Percentiles rank a stretch among this genome's conserved stretches.
Evolutionary conservation across 768 basidiomycete species (phyloP).

Genomic region (Krasilnikovozyma curviuscula): DNA sequence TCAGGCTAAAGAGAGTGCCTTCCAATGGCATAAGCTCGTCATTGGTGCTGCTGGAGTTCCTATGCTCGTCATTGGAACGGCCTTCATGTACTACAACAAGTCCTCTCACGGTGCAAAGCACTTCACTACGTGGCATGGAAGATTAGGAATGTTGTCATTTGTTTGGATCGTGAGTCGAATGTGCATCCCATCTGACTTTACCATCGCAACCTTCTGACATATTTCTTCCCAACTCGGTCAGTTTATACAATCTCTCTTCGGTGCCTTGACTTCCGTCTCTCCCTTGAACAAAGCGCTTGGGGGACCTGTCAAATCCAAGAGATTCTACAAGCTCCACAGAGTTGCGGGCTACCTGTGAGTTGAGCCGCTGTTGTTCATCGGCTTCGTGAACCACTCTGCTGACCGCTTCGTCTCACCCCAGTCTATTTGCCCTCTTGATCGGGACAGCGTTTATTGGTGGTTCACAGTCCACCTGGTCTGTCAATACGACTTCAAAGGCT

Average conservation of each 20-base stretch:
- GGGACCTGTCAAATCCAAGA: background rate
- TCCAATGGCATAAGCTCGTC: background rate
- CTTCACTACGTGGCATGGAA: background rate
- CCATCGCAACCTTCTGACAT: background rate
- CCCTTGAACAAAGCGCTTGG: conserved; percentile 1
- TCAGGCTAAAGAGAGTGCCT: background rate
- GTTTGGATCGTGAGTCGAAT: background rate
- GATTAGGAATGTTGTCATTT: background rate
- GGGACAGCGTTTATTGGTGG: conserved; percentile 1
- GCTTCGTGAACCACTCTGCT: no score
- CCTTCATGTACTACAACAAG: conserved; percentile 5
- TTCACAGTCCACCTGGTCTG: conserved; percentile 3
- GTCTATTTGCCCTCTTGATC: background rate
- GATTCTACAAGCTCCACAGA: conserved; percentile 1
- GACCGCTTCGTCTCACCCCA: background rate
- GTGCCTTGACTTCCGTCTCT: background rate
- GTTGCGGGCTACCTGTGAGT: background rate
- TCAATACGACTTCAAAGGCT: background rate
- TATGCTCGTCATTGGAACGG: background rate
- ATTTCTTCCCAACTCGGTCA: background rate
- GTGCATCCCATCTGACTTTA: background rate
- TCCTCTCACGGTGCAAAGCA: background rate
- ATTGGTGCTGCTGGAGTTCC: background rate
- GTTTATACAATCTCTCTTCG: background rate
- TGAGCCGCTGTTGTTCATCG: no score